Base-by-base conservation (phyloP, 192 early-diverging fungal species). In the Coemansia sp. region DNA sequence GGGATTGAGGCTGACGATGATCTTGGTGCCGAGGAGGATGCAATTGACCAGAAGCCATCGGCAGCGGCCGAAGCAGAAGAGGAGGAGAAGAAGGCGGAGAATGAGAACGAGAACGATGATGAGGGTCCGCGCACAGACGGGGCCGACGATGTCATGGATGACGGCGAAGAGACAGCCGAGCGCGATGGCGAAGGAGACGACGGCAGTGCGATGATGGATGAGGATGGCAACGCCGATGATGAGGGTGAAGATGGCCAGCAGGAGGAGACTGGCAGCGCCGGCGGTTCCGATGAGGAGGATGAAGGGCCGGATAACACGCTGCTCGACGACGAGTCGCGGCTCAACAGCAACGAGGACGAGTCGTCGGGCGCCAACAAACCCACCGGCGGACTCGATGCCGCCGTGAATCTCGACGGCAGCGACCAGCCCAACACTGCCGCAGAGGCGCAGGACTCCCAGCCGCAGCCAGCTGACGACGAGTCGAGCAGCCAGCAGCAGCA, bases 381-480 rank as follows among this genome's bases (percentile, higher is more conserved):
- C 19, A 79, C 74, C 37, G 72, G 86, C 37, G 85, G 89, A 44
- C 77, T 84, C 14, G 87, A 87, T 50, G 74, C 73, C 38, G 85
- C 84, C 10, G 85, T 86, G 63, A 85, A 89, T 61, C 75, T 82
- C 65, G 86, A 87, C 56, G 82, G 81, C 61, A 69, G 79, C 16
- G 85, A 79, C 55, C 82, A 79, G 12, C 71, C 65, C 16, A 72
- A 72, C 22, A 61, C 70, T 25, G 42, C 70, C 1, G 76, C 81
- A 41, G 72, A 83, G 63, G 67, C 77, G 40, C 57, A 72, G 22
- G 59, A 82, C 37, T 58, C 74, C 5, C 43, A 69, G 49, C 46
- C 72, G 4, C 71, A 77, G 75, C 80, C 75, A 4, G 68, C 75
- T 5, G 64, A 70, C 4, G 14, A 53, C 12, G 64, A 61, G 40